Conservation (phyloP, 2,329 filamentous ascomycete species). For the Diaporthe citriasiana region DNA sequence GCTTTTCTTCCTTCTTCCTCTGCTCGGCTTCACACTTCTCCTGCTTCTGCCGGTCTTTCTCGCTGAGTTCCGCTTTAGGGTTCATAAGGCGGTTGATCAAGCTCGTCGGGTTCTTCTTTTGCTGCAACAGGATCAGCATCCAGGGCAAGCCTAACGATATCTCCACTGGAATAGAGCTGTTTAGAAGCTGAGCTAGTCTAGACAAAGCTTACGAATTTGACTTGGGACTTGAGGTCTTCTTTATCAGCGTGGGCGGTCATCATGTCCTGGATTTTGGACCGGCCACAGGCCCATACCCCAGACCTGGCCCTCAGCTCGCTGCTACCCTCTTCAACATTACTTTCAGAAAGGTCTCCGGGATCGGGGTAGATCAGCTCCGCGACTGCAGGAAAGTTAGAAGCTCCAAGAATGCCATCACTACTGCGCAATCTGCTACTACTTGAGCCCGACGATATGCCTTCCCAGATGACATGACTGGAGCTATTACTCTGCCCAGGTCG, state of each 20-base stretch:
- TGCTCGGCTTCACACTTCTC: not conserved
- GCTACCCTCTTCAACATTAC: too few relatives aligned
- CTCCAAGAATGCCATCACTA: not conserved
- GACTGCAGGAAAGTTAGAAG: not conserved
- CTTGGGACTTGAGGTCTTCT: not conserved
- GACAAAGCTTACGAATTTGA: not conserved
- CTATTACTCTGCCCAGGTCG: not conserved
- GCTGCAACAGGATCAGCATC: not conserved
- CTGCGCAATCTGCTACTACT: not conserved
- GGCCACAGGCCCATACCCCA: not conserved
- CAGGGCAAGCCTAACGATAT: not conserved
- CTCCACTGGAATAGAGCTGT: not conserved
- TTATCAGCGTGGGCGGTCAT: not conserved
- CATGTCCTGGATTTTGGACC: too few relatives aligned
- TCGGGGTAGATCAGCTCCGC: not conserved
- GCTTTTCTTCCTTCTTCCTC: not conserved
- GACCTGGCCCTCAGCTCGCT: not conserved
- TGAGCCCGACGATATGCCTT: not conserved
- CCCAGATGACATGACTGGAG: not conserved
- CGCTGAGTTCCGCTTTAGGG: not conserved
- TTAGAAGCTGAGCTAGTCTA: not conserved
- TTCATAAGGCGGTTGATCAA: not conserved
- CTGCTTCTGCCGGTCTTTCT: not conserved
- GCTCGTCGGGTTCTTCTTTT: conserved; percentile 1
- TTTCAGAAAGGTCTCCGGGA: not conserved